A percentile compares a stretch with the other conserved stretches of the same genome.
Conservation (phyloP, 2,329 filamentous ascomycete species). For the Gaeumannomyces tritici region DNA sequence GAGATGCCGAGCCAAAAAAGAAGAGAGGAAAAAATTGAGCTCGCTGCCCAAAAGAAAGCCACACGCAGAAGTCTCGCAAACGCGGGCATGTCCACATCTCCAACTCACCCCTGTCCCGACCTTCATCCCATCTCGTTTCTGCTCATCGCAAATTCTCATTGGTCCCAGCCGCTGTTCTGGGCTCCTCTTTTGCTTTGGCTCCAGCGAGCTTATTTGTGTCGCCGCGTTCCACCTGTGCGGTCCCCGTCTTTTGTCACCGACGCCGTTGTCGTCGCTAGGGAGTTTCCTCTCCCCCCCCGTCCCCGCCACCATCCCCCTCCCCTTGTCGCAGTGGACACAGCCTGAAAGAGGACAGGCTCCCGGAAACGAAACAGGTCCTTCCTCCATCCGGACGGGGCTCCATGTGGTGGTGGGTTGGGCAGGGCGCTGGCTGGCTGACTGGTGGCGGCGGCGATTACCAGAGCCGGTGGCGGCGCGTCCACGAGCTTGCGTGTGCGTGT, state of each 20-base stretch:
- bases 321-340: too few species aligned
- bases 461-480: neutral
- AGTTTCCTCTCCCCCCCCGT: too few species aligned
- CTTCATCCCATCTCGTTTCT: neutral
- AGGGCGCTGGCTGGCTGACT: neutral
- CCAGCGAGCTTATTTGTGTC: neutral
- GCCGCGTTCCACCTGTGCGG: neutral
- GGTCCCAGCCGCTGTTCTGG: too few species aligned
- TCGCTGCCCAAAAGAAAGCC: neutral
- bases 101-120: neutral
- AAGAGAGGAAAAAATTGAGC: neutral
- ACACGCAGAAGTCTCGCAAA: neutral
- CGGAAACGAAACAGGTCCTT: neutral
- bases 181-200: neutral
- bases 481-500: neutral
- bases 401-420: too few species aligned
- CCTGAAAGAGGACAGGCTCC: neutral
- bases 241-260: neutral
- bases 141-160: neutral
- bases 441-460: neutral
- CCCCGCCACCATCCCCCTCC: too few species aligned
- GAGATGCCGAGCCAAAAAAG: neutral
- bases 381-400: too few species aligned
- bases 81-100: neutral
- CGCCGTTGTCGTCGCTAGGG: neutral